Conservation (phyloP, 106 monocot species). For the Dendrobium catenatum region DNA sequence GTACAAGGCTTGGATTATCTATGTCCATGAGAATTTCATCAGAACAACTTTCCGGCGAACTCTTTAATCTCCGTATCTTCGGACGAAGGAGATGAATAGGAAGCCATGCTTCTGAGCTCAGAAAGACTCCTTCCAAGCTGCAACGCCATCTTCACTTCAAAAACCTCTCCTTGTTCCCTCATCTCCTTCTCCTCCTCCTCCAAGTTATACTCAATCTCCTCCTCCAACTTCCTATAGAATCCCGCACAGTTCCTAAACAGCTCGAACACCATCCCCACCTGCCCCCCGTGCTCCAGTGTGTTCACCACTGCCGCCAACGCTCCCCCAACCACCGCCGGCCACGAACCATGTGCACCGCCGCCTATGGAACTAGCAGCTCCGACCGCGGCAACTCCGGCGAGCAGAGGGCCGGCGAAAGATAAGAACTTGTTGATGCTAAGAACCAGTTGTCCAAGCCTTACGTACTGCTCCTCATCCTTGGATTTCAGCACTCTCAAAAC, state of each 20-base stretch:
- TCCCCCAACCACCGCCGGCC: slow-evolving; percentile 24
- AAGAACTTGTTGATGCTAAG: slow-evolving; percentile 44
- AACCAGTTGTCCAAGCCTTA: slow-evolving; percentile 27
- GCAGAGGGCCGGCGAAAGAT: slow-evolving; percentile 48
- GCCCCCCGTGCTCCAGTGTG: slow-evolving; percentile 22
- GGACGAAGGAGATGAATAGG: slow-evolving; percentile 15
- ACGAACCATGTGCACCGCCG: slow-evolving; percentile 17
- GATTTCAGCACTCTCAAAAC: slow-evolving; percentile 30
- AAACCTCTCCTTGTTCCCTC: slow-evolving; percentile 67
- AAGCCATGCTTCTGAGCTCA: slow-evolving; percentile 36
- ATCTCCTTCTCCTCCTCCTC: slow-evolving; percentile 20
- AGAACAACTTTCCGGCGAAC: slow-evolving; percentile 79
- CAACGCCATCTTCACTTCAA: slow-evolving; percentile 58
- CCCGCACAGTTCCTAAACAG: slow-evolving; percentile 32
- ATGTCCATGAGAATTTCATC: background rate
- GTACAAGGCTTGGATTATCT: too few relatives aligned
- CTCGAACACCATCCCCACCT: slow-evolving; percentile 42
- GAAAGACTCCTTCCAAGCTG: slow-evolving; percentile 60
- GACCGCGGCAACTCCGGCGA: slow-evolving; percentile 21
- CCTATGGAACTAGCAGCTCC: slow-evolving; percentile 6
- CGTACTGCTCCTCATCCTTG: slow-evolving; percentile 54
- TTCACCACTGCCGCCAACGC: slow-evolving; percentile 39
- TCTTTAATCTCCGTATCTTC: slow-evolving; percentile 26
- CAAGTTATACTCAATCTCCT: slow-evolving; percentile 36
- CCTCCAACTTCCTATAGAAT: slow-evolving; percentile 29